Evolutionary conservation across 169 alveolate species (phyloP).

Genomic region (Cystoisospora suis): DNA sequence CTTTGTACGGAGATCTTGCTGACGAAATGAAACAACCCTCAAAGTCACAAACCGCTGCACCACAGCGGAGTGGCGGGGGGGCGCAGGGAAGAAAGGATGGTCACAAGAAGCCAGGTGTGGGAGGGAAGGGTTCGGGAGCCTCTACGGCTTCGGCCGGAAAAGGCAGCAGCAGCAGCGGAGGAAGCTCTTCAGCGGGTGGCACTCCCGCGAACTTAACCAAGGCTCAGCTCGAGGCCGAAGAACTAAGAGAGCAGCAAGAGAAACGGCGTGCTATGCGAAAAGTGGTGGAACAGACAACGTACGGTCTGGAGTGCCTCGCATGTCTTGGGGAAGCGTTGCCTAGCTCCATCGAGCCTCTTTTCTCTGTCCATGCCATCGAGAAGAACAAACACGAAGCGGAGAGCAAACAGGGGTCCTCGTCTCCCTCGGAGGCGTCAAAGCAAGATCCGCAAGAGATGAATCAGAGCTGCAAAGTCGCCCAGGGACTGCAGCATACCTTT

Average conservation of each 20-base stretch:
- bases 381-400: not conserved
- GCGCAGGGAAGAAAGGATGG: too few relatives aligned
- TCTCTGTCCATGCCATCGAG: not conserved
- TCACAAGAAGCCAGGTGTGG: too few relatives aligned
- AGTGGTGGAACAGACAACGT: not conserved
- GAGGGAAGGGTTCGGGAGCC: too few relatives aligned
- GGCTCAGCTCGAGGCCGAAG: slow-evolving; percentile 7
- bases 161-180: not conserved
- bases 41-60: not conserved
- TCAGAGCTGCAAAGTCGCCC: not conserved
- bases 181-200: too few relatives aligned
- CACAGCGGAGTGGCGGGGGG: not conserved
- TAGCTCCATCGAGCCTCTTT: not conserved
- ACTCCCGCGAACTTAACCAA: not conserved
- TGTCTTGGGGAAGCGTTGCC: not conserved
- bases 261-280: not conserved
- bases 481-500: not conserved
- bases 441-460: not conserved
- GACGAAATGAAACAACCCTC: slow-evolving; percentile 4
- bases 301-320: not conserved
- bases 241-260: not conserved
- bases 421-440: not conserved
- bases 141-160: slow-evolving; percentile 8
- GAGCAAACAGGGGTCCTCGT: not conserved
- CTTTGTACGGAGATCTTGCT: slow-evolving; percentile 20